Percentiles rank a stretch among this genome's conserved stretches.
phyloP scores from a whole-genome alignment of 2,329 filamentous ascomycete genomes.

The Coniochaeta sp. region DNA sequence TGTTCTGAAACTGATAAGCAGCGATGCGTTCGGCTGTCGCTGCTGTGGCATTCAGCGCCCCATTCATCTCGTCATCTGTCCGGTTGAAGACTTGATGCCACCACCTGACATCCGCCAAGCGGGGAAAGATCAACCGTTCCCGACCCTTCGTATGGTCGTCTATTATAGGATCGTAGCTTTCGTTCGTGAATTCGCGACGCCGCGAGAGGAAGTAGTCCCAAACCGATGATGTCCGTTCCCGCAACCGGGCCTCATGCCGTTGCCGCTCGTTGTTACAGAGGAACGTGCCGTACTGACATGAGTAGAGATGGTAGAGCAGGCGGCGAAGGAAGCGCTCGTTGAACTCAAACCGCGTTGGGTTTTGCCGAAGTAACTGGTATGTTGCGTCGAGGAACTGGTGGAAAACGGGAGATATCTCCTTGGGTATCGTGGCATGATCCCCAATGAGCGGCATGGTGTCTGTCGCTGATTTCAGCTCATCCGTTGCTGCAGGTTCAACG shows the following conservation, averaged over 20 bases:
- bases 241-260: constrained; percentile 60
- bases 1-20: constrained; percentile 15
- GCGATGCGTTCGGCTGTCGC: constrained; percentile 35
- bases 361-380: constrained; percentile 80
- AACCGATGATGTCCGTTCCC: constrained; percentile 72
- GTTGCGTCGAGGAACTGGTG: constrained; percentile 95
- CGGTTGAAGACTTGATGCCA: constrained; percentile 86
- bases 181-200: constrained; percentile 73
- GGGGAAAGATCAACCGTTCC: constrained; percentile 78
- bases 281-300: constrained; percentile 95
- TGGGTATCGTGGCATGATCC: constrained; percentile 68
- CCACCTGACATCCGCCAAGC: constrained; percentile 75
- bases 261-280: constrained; percentile 93
- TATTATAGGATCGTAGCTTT: constrained; percentile 63
- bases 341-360: constrained; percentile 87
- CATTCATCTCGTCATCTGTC: constrained; percentile 90
- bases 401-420: constrained; percentile 91
- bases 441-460: constrained; percentile 28
- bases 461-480: constrained; percentile 21
- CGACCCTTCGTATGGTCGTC: constrained; percentile 74
- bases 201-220: constrained; percentile 93
- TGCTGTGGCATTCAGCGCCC: constrained; percentile 46
- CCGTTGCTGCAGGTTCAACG: constrained; percentile 49
- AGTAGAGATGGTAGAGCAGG: constrained; percentile 87
- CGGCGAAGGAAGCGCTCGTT: constrained; percentile 89